Conservation (phyloP, 495 filamentous ascomycete genomes). For the Immersiella caudata region DNA sequence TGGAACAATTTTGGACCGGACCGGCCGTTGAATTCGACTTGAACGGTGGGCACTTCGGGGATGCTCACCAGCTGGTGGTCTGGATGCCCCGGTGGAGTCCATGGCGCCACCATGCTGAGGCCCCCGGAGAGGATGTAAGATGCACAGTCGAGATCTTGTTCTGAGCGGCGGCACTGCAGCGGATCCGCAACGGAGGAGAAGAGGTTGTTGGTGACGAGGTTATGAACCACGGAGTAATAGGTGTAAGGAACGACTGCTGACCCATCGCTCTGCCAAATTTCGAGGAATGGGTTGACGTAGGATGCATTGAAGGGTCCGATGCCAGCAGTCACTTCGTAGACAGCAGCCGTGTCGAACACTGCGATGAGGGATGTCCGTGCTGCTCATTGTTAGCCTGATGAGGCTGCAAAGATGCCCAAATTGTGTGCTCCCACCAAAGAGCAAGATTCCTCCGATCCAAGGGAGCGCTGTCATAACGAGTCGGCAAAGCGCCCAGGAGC, state of each 20-base stretch:
- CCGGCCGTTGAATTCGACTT: slow-evolving; percentile 11
- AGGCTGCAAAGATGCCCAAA: neutral
- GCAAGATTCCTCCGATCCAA: neutral
- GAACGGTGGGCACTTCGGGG: slow-evolving; percentile 1
- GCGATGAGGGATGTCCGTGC: slow-evolving; percentile 17
- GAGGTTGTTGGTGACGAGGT: slow-evolving; percentile 20
- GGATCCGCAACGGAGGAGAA: slow-evolving; percentile 17
- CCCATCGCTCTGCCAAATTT: neutral
- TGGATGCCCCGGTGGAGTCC: slow-evolving; percentile 14
- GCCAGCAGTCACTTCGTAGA: slow-evolving; percentile 24
- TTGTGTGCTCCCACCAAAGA: neutral
- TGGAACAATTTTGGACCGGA: neutral
- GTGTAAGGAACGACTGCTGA: slow-evolving; percentile 16
- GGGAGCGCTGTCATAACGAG: neutral
- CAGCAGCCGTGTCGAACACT: slow-evolving; percentile 7
- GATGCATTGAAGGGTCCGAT: slow-evolving; percentile 28
- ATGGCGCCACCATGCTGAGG: slow-evolving; percentile 9
- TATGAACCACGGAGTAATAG: slow-evolving; percentile 7
- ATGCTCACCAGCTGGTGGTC: slow-evolving; percentile 12
- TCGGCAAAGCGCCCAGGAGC: neutral
- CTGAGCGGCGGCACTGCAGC: neutral
- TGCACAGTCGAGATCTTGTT: slow-evolving; percentile 11
- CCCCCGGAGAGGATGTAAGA: slow-evolving; percentile 20
- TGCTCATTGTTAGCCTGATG: neutral
- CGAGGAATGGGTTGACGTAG: slow-evolving; percentile 17